phyloP scores from a whole-genome alignment of 768 basidiomycete genomes.

The Serendipita sp. region DNA sequence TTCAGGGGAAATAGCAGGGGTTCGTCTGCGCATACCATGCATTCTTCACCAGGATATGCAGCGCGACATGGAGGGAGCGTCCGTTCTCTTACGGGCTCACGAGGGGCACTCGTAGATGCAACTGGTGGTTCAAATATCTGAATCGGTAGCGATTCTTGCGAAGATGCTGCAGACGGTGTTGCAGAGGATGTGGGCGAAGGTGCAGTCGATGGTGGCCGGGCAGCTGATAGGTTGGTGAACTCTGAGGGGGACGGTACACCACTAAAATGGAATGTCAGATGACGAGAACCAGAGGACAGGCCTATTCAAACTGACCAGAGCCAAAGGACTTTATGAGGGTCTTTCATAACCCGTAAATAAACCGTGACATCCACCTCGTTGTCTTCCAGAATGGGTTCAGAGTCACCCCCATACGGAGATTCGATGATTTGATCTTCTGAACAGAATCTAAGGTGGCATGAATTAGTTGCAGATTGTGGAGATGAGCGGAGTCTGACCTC shows the following conservation, averaged over 20 bases:
- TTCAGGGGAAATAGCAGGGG: background rate
- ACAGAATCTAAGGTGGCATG: background rate
- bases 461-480: no score
- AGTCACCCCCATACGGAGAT: background rate
- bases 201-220: background rate
- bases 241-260: background rate
- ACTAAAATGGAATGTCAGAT: background rate
- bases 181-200: background rate
- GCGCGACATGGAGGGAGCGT: background rate
- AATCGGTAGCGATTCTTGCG: background rate
- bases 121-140: no score
- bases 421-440: background rate
- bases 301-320: background rate
- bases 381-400: background rate
- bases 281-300: background rate
- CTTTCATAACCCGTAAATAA: background rate
- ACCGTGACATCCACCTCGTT: background rate
- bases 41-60: constrained; percentile 1
- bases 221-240: background rate
- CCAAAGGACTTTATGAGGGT: background rate
- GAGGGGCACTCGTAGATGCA: no score
- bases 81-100: no score
- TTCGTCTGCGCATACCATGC: background rate
- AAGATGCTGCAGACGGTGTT: background rate
- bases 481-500: no score